Conservation (phyloP, 176 grass and related monocot species). For the Panicum miliaceum region DNA sequence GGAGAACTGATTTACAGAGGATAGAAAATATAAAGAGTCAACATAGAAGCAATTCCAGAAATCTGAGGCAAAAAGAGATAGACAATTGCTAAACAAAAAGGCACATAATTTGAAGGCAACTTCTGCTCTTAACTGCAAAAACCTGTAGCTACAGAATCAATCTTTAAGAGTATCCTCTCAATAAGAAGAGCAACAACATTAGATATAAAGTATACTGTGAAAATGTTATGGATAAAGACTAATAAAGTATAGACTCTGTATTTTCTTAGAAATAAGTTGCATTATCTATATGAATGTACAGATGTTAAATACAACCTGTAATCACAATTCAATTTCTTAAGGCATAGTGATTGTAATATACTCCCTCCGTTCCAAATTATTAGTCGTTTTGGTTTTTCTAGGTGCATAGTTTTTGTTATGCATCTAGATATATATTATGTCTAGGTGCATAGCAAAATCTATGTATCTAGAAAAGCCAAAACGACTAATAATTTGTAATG, state of each 20-base stretch:
- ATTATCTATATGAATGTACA: background rate
- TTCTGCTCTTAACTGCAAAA: conserved; percentile 4
- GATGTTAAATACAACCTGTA: conserved; percentile 13
- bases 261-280: conserved; percentile 13
- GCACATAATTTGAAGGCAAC: conserved; percentile 13
- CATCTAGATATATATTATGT: too few species aligned
- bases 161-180: conserved; percentile 1
- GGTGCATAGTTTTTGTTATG: too few species aligned
- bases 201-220: background rate
- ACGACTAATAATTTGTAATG: too few species aligned
- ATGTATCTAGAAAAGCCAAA: too few species aligned
- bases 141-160: conserved; percentile 2
- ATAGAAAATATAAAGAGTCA: conserved; percentile 27
- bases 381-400: too few species aligned
- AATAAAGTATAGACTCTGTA: background rate
- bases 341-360: too few species aligned
- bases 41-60: conserved; percentile 13
- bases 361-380: too few species aligned
- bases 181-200: background rate
- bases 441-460: too few species aligned
- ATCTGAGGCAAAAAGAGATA: conserved; percentile 16
- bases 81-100: background rate
- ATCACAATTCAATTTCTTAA: background rate
- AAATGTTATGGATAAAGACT: conserved; percentile 16
- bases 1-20: conserved; percentile 57